Base-by-base conservation (phyloP, 2,329 filamentous ascomycete species). In the Xylaria sp. region DNA sequence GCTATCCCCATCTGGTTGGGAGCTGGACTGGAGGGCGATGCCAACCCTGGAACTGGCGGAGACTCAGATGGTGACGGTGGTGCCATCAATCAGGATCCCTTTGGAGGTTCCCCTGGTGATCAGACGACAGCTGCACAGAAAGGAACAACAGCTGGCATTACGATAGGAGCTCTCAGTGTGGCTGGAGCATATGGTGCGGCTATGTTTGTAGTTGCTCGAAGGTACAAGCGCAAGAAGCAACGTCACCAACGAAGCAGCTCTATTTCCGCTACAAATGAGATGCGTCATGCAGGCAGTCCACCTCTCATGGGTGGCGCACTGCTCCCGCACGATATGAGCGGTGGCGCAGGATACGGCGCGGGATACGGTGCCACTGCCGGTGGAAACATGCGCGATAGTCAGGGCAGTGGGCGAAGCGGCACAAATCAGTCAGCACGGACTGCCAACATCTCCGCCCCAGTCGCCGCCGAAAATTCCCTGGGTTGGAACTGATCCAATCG, bases 381-480 rank as follows among this genome's bases (percentile, higher is more conserved):
- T 5, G 62, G 71, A 69, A 70, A 71, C 57, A 77, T 68, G 66
- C 74, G 72, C 58, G 80, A 85, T 72, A 86, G 84, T 68, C 84
- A 88, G 57, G 84, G 82, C 66, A 92, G 89, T 72, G 89, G 88
- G 62, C 75, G 77, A 59, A 80, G 80, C 67, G 80, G 78, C 56
- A 78, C 76, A 73, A 76, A 76, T 67, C 78, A 79, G 73, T 84
- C 81, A 46, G 81, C 75, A 19, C 79, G 83, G 52, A 84, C 81
- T 2, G 80, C 81, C 49, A 80, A 88, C 75, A 96, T 97, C 73
- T 95, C 90, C 63, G 90, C 91, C 39, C 92, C 92, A 2, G 89
- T 96, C 64, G 92, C 92, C 74, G 89, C 92, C 2, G 92, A 95
- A 79, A 97, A 97, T 81, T 96, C 91, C 55, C 83, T 97, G 66